Percentiles rank a stretch among this genome's conserved stretches.
phyloP scores from a whole-genome alignment of 768 basidiomycete genomes.

The Tephrocybe sp. region DNA sequence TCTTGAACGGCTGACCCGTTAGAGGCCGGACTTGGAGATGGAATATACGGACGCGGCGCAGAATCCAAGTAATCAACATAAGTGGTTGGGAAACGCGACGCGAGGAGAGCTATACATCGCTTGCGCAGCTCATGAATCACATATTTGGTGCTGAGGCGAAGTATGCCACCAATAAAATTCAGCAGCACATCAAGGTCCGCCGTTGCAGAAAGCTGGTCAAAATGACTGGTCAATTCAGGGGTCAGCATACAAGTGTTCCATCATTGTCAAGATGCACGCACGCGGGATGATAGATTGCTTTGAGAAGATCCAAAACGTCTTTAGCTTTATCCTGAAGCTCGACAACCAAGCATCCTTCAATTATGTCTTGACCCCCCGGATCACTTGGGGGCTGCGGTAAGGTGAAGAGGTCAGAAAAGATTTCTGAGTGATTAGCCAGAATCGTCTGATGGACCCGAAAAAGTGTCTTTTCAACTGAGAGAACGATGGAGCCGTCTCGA shows the following conservation, averaged over 20 bases:
- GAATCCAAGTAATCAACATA: slow-evolving; percentile 35
- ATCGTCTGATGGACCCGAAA: slow-evolving; percentile 47
- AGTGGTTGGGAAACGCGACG: slow-evolving; percentile 36
- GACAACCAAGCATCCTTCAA: slow-evolving; percentile 51
- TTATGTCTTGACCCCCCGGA: slow-evolving; percentile 24
- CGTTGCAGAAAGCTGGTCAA: slow-evolving; percentile 32
- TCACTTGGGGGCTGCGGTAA: slow-evolving; percentile 47
- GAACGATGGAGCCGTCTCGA: slow-evolving; percentile 43
- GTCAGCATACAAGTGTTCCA: neutral
- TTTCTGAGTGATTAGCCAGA: slow-evolving; percentile 53
- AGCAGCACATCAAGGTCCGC: slow-evolving; percentile 45
- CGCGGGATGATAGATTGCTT: slow-evolving; percentile 51
- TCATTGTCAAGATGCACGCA: slow-evolving; percentile 18
- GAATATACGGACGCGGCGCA: slow-evolving; percentile 13
- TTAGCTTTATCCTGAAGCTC: slow-evolving; percentile 43
- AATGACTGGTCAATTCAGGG: slow-evolving; percentile 24
- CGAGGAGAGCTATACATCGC: slow-evolving; percentile 48
- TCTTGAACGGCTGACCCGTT: slow-evolving; percentile 5
- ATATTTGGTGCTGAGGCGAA: slow-evolving; percentile 63
- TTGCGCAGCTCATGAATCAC: slow-evolving; percentile 49
- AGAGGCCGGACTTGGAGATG: neutral
- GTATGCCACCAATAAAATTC: slow-evolving; percentile 46
- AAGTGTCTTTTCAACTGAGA: slow-evolving; percentile 35
- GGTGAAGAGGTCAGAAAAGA: slow-evolving; percentile 61
- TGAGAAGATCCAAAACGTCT: slow-evolving; percentile 48